Percentiles rank a stretch among this genome's conserved stretches.
Evolutionary conservation across 257 asterid genomes (phyloP).

Genomic region (Coffea canephora): DNA sequence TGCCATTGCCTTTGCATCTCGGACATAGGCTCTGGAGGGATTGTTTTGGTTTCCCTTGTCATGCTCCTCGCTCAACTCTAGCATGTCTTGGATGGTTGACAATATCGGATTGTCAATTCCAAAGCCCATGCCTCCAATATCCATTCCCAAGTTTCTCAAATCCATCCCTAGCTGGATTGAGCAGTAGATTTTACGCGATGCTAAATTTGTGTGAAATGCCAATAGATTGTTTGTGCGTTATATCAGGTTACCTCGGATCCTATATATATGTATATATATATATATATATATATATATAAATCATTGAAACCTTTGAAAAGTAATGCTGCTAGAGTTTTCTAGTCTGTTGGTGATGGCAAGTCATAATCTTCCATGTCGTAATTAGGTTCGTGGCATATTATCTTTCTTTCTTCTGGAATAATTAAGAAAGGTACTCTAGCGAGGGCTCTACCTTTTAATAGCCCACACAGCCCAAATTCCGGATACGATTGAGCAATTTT

Average conservation of each 20-base stretch:
- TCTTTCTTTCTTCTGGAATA: not conserved
- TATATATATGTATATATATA: too few relatives aligned
- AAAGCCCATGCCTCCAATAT: constrained; percentile 18
- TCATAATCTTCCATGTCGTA: too few relatives aligned
- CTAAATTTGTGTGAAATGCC: too few relatives aligned
- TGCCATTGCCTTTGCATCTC: constrained; percentile 31
- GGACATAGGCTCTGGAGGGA: constrained; percentile 22
- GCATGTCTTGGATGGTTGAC: constrained; percentile 26
- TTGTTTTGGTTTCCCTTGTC: constrained; percentile 10
- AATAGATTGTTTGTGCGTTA: too few relatives aligned
- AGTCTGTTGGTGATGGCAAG: not conserved
- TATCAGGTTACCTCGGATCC: too few relatives aligned
- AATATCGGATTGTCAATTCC: constrained; percentile 13
- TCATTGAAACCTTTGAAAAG: too few relatives aligned
- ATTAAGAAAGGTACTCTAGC: not conserved
- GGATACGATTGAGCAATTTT: too few relatives aligned
- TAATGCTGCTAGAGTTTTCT: not conserved
- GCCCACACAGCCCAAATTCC: not conserved
- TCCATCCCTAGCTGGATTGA: not conserved
- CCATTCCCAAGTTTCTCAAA: constrained; percentile 21
- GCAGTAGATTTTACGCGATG: not conserved
- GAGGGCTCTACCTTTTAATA: not conserved
- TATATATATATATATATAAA: too few relatives aligned
- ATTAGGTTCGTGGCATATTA: too few relatives aligned
- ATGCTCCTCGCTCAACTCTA: constrained; percentile 20